phyloP scores from a whole-genome alignment of 352 stramenopile genomes.

The Phytophthora cactorum region DNA sequence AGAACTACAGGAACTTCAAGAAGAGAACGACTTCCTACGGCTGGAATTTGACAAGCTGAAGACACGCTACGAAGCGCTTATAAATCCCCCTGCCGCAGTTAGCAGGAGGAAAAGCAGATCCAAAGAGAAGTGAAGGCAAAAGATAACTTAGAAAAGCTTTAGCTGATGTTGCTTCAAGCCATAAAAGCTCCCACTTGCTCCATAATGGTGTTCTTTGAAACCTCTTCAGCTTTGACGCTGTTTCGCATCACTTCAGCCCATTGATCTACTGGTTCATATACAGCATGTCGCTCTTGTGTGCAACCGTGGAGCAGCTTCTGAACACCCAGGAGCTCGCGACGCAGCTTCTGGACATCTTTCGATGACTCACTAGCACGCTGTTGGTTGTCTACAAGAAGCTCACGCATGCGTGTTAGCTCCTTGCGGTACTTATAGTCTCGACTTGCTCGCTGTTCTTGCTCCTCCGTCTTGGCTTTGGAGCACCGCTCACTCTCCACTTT shows the following conservation, averaged over 20 bases:
- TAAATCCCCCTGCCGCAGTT: constrained; percentile 3
- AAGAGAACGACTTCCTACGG: constrained; percentile 73
- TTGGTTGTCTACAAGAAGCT: constrained; percentile 57
- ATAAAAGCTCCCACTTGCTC: constrained; percentile 45
- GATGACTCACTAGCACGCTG: constrained; percentile 53
- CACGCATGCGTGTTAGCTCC: constrained; percentile 51
- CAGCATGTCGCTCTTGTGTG: constrained; percentile 20
- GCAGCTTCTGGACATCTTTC: constrained; percentile 56
- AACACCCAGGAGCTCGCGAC: constrained; percentile 53
- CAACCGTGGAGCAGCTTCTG: constrained; percentile 53
- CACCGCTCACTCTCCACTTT: constrained; percentile 5
- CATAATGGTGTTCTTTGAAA: constrained; percentile 52
- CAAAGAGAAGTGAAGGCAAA: constrained; percentile 9
- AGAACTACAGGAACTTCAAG: constrained; percentile 60
- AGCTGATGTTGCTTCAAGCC: constrained; percentile 1
- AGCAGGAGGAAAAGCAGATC: constrained; percentile 14
- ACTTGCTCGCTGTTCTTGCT: constrained; percentile 29
- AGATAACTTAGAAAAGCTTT: constrained; percentile 8
- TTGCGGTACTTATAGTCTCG: constrained; percentile 40
- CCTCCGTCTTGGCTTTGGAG: constrained; percentile 13
- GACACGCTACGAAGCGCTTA: constrained; percentile 55
- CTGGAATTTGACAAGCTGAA: constrained; percentile 77
- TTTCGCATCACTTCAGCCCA: constrained; percentile 29
- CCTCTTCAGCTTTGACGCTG: constrained; percentile 35
- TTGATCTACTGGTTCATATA: constrained; percentile 16